Base-by-base conservation (phyloP, 495 filamentous ascomycete species). In the Acidomyces sp. region DNA sequence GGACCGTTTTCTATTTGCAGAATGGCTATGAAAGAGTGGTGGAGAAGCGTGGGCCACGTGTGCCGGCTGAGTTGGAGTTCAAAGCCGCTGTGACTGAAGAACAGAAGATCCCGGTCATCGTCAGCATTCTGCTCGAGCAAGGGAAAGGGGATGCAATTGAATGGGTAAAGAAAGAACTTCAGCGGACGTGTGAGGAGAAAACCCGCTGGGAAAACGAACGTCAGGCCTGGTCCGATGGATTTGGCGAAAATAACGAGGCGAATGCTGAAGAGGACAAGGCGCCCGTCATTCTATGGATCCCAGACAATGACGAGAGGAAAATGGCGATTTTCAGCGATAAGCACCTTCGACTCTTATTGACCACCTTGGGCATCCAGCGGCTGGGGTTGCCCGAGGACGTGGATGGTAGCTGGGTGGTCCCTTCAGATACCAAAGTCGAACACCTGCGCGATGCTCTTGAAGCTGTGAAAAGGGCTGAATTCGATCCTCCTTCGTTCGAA, bases 1-100 rank as follows among this genome's bases (percentile, higher is more conserved):
- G 71, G 2, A 93, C 86, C 0, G 70, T 78, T 0, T 81, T 78
- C 57, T 96, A 83, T 54, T 69, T 99, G 3, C 84, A 95, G 55
- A 82, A 85, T 55, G 92, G 92, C 4, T 79, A 85, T 49, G 85
- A 94, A 52, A 82, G 79, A 52, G 83, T 87, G 54, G 76, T 78
- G 0, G 53, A 74, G 18, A 67, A 71, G 6, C 59, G 66, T 11
- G 70, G 67, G 24, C 69, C 71, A 26, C 69, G 72, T 44, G 69
- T 82, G 11, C 75, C 79, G 3, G 71, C 82, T 3, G 80, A 87
- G 54, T 65, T 99, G 27, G 79, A 92, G 48, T 79, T 99, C 29
- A 80, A 77, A 46, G 72, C 77, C 22, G 73, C 71, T 1, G 66
- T 75, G 34, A 72, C 77, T 10, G 59, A 58, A 22, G 72, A 80